Percentiles rank a stretch among this genome's conserved stretches.
These are phyloP conservation scores for Trametes cubensis DNA, from an alignment of 768 basidiomycete genomes.

Conservation along the genomic window DNA sequence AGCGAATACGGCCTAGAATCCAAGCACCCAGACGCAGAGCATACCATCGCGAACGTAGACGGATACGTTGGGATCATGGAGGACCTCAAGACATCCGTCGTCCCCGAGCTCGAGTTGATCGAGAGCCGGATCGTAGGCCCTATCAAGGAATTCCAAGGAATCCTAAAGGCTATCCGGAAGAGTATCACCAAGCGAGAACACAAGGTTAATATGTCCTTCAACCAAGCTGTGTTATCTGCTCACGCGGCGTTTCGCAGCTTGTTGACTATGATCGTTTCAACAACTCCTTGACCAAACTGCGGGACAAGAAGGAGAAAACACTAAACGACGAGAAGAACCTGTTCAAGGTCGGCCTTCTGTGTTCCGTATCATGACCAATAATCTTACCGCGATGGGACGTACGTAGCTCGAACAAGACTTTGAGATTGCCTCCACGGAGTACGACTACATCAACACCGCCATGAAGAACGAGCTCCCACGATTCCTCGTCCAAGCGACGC, in stretches of 20 bases:
- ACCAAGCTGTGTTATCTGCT: no score
- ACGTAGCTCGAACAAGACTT: slow-evolving; percentile 92
- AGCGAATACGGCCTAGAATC: slow-evolving; percentile 80
- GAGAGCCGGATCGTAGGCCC: slow-evolving; percentile 84
- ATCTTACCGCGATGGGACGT: slow-evolving; percentile 28
- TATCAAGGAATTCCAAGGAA: slow-evolving; percentile 82
- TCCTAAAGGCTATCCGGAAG: slow-evolving; percentile 90
- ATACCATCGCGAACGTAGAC: slow-evolving; percentile 78
- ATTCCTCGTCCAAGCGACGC: slow-evolving; percentile 86
- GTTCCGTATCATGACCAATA: not conserved
- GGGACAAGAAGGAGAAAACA: slow-evolving; percentile 98
- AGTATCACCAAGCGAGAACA: slow-evolving; percentile 96
- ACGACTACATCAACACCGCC: slow-evolving; percentile 88
- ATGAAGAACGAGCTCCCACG: slow-evolving; percentile 91
- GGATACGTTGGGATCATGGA: slow-evolving; percentile 75
- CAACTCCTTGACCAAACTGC: slow-evolving; percentile 90
- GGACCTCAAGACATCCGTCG: slow-evolving; percentile 75
- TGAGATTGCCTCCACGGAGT: slow-evolving; percentile 88
- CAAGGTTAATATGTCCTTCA: slow-evolving; percentile 55
- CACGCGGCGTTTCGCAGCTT: slow-evolving; percentile 47
- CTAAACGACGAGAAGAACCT: slow-evolving; percentile 95
- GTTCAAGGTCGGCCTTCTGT: slow-evolving; percentile 70
- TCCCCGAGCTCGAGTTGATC: slow-evolving; percentile 94
- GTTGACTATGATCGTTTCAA: slow-evolving; percentile 96
- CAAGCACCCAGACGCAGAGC: slow-evolving; percentile 76